Percentiles rank a stretch among this genome's conserved stretches.
Conservation (phyloP, 768 basidiomycete species). For the Scleroderma citrinum region DNA sequence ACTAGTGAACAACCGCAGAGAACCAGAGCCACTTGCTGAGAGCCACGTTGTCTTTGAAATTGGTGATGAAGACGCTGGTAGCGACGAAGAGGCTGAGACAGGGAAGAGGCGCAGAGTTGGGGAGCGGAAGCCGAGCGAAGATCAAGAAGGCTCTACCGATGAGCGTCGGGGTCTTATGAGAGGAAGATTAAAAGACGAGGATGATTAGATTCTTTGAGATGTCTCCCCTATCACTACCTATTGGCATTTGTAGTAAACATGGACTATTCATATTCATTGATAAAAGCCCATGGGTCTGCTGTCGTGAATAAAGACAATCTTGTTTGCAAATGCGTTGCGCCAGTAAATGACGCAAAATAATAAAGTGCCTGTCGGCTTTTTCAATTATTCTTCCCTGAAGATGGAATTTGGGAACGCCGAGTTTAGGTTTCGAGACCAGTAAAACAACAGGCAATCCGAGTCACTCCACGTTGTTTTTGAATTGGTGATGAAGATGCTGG, state of each 20-base stretch:
- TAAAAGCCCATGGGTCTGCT: too few species aligned
- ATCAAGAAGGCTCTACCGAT: constrained; percentile 40
- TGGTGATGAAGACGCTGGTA: constrained; percentile 71
- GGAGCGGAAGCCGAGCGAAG: constrained; percentile 38
- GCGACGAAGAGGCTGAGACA: constrained; percentile 56
- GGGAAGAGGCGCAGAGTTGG: constrained; percentile 44
- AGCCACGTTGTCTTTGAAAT: constrained; percentile 87
- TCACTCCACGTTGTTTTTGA: too few species aligned
- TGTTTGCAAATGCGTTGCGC: too few species aligned
- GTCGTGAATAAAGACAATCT: too few species aligned
- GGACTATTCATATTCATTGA: background rate
- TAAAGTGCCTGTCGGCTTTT: too few species aligned
- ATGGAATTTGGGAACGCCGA: too few species aligned
- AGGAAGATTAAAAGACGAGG: constrained; percentile 30
- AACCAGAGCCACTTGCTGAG: constrained; percentile 44
- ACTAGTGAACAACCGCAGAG: constrained; percentile 56
- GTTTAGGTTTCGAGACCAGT: too few species aligned
- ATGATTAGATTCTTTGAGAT: constrained; percentile 23
- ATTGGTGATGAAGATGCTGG: too few species aligned
- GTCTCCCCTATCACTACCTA: constrained; percentile 7
- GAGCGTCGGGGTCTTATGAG: constrained; percentile 68
- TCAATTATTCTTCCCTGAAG: too few species aligned
- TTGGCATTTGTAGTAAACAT: constrained; percentile 35
- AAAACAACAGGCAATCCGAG: too few species aligned
- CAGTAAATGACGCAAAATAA: too few species aligned